Evolutionary conservation across 225 moss, liverwort and hornwort species (phyloP).

Genomic region (Bryoerythrophyllum caledonicum): DNA sequence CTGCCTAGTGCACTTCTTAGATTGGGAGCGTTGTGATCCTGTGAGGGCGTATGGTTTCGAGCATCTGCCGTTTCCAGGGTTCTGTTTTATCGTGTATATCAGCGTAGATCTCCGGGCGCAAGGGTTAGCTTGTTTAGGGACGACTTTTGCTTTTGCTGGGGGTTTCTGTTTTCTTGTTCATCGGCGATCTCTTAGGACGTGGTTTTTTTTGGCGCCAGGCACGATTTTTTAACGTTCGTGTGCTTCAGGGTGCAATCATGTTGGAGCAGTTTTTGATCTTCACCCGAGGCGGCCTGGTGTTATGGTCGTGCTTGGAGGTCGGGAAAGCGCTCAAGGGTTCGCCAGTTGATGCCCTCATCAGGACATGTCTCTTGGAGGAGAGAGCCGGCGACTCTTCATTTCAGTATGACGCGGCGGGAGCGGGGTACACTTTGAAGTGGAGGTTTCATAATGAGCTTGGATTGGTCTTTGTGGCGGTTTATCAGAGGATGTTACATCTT

Average conservation of each 20-base stretch:
- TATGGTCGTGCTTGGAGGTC: conserved; percentile 94
- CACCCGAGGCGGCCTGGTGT: conserved; percentile 92
- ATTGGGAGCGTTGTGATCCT: too few species aligned
- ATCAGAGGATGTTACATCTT: conserved; percentile 90
- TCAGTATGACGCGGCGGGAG: conserved; percentile 90
- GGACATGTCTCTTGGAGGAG: conserved; percentile 95
- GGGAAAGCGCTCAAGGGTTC: conserved; percentile 92
- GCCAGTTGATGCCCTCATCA: conserved; percentile 90
- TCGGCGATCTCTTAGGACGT: too few species aligned
- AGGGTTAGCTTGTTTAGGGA: too few species aligned
- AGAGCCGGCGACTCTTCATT: conserved; percentile 92
- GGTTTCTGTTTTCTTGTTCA: too few species aligned
- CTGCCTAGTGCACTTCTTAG: too few species aligned
- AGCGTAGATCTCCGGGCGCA: too few species aligned
- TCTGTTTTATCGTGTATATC: too few species aligned
- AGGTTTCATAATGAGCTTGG: conserved; percentile 98
- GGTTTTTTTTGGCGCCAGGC: too few species aligned
- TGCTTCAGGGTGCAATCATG: conserved; percentile 43
- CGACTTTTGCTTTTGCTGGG: too few species aligned
- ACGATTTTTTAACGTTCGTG: not conserved
- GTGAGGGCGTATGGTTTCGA: too few species aligned
- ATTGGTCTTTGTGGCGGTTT: conserved; percentile 94
- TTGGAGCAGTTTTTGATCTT: conserved; percentile 98
- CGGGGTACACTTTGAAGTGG: conserved; percentile 98
- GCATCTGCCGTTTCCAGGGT: too few species aligned